phyloP scores from a whole-genome alignment of 305 asterid genomes.

The Fraxinus sp. region DNA sequence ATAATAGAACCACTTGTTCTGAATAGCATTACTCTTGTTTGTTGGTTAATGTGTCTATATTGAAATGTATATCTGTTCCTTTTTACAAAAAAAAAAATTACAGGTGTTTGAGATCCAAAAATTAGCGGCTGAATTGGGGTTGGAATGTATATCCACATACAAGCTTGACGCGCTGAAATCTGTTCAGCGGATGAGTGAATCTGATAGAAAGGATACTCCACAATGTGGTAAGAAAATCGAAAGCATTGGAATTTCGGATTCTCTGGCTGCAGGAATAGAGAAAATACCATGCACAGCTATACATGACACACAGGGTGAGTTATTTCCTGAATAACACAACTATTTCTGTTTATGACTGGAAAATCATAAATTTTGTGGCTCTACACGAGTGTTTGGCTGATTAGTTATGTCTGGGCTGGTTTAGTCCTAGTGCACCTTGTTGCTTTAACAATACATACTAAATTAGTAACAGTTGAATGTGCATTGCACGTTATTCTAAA shows the following conservation, averaged over 20 bases:
- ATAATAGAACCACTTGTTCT: not conserved
- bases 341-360: not conserved
- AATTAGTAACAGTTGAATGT: no score
- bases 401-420: not conserved
- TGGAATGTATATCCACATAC: conserved; percentile 69
- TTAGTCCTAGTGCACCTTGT: not conserved
- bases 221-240: conserved; percentile 28
- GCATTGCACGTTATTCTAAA: no score
- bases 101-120: conserved; percentile 88
- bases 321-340: conserved; percentile 14
- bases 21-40: not conserved
- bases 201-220: conserved; percentile 38
- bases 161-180: conserved; percentile 90
- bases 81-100: conserved; percentile 4
- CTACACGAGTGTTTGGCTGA: not conserved
- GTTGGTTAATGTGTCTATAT: not conserved
- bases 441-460: conserved; percentile 1
- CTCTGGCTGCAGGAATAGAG: conserved; percentile 21
- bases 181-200: conserved; percentile 40
- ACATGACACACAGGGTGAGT: conserved; percentile 41
- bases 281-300: conserved; percentile 26
- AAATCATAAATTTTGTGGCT: not conserved
- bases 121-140: conserved; percentile 79
- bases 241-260: conserved; percentile 30
- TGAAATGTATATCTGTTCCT: not conserved